Evolutionary conservation across 2,329 filamentous ascomycete genomes (phyloP), one percentile per base, ranked within the genome.

Genomic region (Cylindrodendrum hubeiense): DNA sequence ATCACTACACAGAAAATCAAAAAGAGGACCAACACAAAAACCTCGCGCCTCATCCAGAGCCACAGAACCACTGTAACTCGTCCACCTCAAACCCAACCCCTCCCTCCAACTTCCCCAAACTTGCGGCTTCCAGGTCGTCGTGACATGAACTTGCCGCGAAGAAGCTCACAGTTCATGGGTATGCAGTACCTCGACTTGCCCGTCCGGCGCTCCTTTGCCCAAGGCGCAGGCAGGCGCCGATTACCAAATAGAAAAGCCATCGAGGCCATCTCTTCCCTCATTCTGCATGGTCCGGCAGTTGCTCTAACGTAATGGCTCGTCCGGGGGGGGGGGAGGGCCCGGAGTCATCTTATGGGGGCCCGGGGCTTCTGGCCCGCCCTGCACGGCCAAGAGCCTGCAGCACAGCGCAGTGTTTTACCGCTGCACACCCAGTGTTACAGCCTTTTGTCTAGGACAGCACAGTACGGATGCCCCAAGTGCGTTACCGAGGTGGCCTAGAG

Each of bases 251-350:
- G 67, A 75, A 75, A 73, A 71, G 59, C 43, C 61, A 64, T 60
- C 47, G 30, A 62, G 58, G 65, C 63, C 65, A 56, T 67, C 59
- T 73, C 71, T 72, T 74, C 70, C 72, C 72, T 72, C 70, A 72
- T 74, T 74, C 72, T 74, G 72, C 72, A 75, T 75, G 67, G 72
- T 74, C 71, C 64, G 66, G 71, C 62, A 74, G 70, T 75, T 75
- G 71, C 61, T 75, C 52, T 75, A 73, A 75, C 73, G 73, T 75
- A 75, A 75, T 75, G 71, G 71, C 73, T 70, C 72, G 63, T 63
- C 67, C 63, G 63, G 69, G 67, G 67, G 63, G 58, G 51, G 24
- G 34, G 59, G 41, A 21, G 37, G 58, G 43, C 41, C 41, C 37
- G 37, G 51, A 41, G 39, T 44, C 39, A 44, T 30, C 52, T 33